Conservation (phyloP, 805 yeast genomes). For the Wickerhamiella musiphila region DNA sequence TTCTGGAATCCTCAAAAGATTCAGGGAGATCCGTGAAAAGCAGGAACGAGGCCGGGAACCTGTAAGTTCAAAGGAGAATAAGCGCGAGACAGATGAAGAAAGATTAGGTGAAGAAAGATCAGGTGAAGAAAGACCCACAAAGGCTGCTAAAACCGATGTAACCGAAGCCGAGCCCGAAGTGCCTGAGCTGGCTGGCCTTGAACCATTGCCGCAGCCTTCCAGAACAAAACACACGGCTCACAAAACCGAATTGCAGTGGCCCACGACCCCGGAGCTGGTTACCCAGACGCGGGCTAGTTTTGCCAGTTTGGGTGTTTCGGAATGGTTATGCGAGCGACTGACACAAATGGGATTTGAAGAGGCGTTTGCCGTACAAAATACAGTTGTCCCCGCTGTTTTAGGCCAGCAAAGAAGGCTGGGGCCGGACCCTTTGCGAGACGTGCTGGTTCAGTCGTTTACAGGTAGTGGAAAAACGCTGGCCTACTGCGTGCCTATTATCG, state of each 20-base stretch:
- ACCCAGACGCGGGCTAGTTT: slow-evolving; percentile 35
- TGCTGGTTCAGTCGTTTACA: slow-evolving; percentile 82
- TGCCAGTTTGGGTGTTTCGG: slow-evolving; percentile 28
- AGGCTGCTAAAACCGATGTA: too few relatives aligned
- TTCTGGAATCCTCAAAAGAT: slow-evolving; percentile 34
- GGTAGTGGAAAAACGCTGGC: slow-evolving; percentile 95
- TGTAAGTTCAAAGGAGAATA: too few relatives aligned
- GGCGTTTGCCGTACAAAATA: slow-evolving; percentile 67
- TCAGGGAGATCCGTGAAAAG: slow-evolving; percentile 14
- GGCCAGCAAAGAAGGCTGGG: slow-evolving; percentile 21
- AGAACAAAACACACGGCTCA: slow-evolving; percentile 29
- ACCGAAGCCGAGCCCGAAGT: neutral
- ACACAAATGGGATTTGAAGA: slow-evolving; percentile 27
- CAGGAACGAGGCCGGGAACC: slow-evolving; percentile 8
- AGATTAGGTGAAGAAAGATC: too few relatives aligned
- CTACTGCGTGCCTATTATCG: slow-evolving; percentile 68
- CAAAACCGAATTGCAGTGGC: slow-evolving; percentile 37
- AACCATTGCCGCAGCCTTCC: slow-evolving; percentile 75
- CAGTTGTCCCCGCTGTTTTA: slow-evolving; percentile 42
- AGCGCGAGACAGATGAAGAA: too few relatives aligned
- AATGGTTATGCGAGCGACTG: slow-evolving; percentile 31
- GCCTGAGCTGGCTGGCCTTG: slow-evolving; percentile 23
- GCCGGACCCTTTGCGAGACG: slow-evolving; percentile 31
- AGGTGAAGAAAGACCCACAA: too few relatives aligned
- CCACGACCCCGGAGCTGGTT: slow-evolving; percentile 43